phyloP scores from a whole-genome alignment of 208 protist species.

The Leishmania amazonensis region DNA sequence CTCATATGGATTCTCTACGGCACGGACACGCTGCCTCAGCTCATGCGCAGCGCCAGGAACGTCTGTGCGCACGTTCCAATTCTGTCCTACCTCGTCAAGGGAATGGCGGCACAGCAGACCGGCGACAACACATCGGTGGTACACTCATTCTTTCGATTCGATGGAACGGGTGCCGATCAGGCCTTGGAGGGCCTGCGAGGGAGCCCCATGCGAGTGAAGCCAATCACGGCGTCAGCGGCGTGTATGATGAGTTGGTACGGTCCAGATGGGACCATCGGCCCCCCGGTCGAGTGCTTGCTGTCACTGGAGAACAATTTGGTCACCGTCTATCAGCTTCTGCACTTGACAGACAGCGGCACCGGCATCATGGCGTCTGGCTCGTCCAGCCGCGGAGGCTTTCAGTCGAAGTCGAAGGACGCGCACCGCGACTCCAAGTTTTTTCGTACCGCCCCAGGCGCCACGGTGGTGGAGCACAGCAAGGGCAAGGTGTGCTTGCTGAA shows the following conservation, averaged over 20 bases:
- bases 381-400: background rate
- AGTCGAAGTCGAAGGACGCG: background rate
- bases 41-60: constrained; percentile 26
- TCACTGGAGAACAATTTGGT: constrained; percentile 31
- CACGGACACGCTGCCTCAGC: constrained; percentile 35
- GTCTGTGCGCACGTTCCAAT: constrained; percentile 21
- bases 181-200: constrained; percentile 45
- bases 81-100: constrained; percentile 3
- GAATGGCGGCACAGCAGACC: background rate
- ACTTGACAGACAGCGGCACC: constrained; percentile 4
- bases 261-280: constrained; percentile 22
- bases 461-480: constrained; percentile 30
- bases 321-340: constrained; percentile 47
- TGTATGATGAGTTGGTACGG: constrained; percentile 47
- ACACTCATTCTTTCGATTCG: background rate
- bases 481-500: constrained; percentile 23
- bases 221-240: constrained; percentile 30
- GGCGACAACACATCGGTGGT: background rate
- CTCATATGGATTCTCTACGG: constrained; percentile 58
- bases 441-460: constrained; percentile 18
- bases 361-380: background rate
- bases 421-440: constrained; percentile 10
- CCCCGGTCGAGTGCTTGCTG: constrained; percentile 41
- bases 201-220: constrained; percentile 25
- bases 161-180: constrained; percentile 23